Percentiles rank a stretch among this genome's conserved stretches.
Conservation (phyloP, 768 basidiomycete genomes). For the Leccinum pellstonianum region DNA sequence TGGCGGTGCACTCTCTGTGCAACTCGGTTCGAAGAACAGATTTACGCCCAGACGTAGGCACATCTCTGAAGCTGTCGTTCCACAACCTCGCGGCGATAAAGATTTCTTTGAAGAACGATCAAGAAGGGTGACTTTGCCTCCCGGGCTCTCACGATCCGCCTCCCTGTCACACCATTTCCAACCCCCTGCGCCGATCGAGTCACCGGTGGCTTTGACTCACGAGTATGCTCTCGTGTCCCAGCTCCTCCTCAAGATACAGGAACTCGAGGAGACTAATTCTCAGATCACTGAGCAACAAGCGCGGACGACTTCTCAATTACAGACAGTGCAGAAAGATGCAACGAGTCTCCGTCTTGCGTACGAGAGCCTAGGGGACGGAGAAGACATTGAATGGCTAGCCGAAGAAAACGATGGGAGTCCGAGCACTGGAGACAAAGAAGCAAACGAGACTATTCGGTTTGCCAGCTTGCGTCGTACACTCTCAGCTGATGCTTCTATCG, state of each 20-base stretch:
- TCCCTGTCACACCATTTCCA: slow-evolving; percentile 25
- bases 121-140: slow-evolving; percentile 20
- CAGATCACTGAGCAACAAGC: slow-evolving; percentile 65
- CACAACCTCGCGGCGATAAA: slow-evolving; percentile 10
- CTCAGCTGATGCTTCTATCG: slow-evolving; percentile 22
- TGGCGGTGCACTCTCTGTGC: slow-evolving; percentile 40
- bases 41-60: slow-evolving; percentile 28
- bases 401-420: slow-evolving; percentile 43
- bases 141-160: slow-evolving; percentile 25
- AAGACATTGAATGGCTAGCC: slow-evolving; percentile 37
- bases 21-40: slow-evolving; percentile 18
- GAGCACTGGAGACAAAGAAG: slow-evolving; percentile 27
- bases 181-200: slow-evolving; percentile 8
- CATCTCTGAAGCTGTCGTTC: slow-evolving; percentile 27
- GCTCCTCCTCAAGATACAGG: slow-evolving; percentile 69
- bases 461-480: slow-evolving; percentile 28
- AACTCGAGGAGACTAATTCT: slow-evolving; percentile 71
- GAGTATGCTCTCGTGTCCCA: slow-evolving; percentile 65
- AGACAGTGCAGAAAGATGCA: slow-evolving; percentile 70
- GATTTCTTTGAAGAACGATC: slow-evolving; percentile 13
- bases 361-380: slow-evolving; percentile 60
- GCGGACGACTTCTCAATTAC: slow-evolving; percentile 58
- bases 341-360: slow-evolving; percentile 69
- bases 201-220: slow-evolving; percentile 20
- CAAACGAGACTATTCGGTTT: slow-evolving; percentile 34